Conservation (phyloP, 2,329 filamentous ascomycete genomes). For the Hypoxylon sp. region DNA sequence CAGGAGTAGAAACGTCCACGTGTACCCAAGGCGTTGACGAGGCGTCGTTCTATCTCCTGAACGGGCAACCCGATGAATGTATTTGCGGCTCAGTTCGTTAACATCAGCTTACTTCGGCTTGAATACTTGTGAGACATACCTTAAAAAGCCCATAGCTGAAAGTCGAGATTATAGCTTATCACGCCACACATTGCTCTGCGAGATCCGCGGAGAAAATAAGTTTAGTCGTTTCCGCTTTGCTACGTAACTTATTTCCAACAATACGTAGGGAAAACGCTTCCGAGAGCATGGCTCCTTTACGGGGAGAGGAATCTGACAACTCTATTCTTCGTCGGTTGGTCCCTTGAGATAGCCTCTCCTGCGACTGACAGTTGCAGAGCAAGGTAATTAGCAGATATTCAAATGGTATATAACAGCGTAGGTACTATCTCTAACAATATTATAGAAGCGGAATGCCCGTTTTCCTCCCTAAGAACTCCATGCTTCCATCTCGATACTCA, state of each 20-base stretch:
- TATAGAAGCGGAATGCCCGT: background rate
- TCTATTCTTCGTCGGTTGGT: too few relatives aligned
- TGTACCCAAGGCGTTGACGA: background rate
- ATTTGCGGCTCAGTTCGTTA: background rate
- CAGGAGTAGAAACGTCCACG: background rate
- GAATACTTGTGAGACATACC: background rate
- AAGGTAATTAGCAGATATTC: background rate
- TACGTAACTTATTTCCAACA: too few relatives aligned
- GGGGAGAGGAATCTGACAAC: too few relatives aligned
- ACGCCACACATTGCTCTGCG: background rate
- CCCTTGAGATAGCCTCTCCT: background rate
- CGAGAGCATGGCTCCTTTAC: too few relatives aligned
- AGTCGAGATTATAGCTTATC: background rate
- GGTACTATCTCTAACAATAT: background rate
- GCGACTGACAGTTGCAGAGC: background rate
- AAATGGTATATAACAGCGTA: background rate
- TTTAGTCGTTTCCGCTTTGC: background rate
- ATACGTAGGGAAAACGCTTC: too few relatives aligned
- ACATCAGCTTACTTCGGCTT: background rate
- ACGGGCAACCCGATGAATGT: background rate
- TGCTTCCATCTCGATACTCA: background rate
- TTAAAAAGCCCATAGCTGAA: background rate
- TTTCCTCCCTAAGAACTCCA: background rate
- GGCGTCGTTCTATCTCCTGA: background rate
- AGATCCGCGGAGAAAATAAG: background rate